A percentile compares a stretch with the other conserved stretches of the same genome.
Evolutionary conservation across 306 rosid species (phyloP).

Genomic region (Lathyrus aphaca): DNA sequence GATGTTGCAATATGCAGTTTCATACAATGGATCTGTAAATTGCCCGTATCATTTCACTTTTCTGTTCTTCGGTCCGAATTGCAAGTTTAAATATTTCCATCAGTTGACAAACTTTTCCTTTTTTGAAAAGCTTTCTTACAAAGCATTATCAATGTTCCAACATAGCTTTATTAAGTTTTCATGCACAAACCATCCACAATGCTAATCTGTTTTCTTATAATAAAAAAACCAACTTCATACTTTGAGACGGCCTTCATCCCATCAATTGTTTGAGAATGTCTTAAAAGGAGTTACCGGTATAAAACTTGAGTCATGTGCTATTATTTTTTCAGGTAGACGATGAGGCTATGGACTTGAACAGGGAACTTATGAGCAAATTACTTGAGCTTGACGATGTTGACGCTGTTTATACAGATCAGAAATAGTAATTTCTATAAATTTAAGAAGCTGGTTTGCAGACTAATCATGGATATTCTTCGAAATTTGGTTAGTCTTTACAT

Average conservation of each 20-base stretch:
- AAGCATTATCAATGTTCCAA: constrained; percentile 21
- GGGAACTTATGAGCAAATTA: constrained; percentile 76
- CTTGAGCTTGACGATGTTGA: constrained; percentile 97
- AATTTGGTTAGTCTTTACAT: constrained; percentile 20
- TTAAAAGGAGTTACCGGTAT: constrained; percentile 3
- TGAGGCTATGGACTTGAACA: constrained; percentile 89
- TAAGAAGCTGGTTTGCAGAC: constrained; percentile 37
- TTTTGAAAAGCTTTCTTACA: constrained; percentile 27
- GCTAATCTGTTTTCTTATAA: not conserved
- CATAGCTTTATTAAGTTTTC: too few relatives aligned
- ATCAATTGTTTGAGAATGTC: constrained; percentile 17
- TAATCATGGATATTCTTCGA: constrained; percentile 33
- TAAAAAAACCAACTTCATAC: constrained; percentile 2
- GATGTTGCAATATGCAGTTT: constrained; percentile 24
- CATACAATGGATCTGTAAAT: constrained; percentile 8
- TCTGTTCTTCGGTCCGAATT: constrained; percentile 6
- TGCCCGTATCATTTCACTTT: constrained; percentile 19
- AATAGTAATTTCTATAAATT: constrained; percentile 43
- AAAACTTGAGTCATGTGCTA: constrained; percentile 28
- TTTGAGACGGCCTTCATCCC: constrained; percentile 16
- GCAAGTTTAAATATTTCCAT: constrained; percentile 18
- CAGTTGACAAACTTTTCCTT: constrained; percentile 1
- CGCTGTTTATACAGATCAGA: constrained; percentile 93
- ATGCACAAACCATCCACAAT: too few relatives aligned
- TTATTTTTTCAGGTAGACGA: constrained; percentile 77